These are phyloP conservation scores for Ocimum tenuiflorum DNA, from an alignment of 257 asterid species.

Conservation along the genomic window DNA sequence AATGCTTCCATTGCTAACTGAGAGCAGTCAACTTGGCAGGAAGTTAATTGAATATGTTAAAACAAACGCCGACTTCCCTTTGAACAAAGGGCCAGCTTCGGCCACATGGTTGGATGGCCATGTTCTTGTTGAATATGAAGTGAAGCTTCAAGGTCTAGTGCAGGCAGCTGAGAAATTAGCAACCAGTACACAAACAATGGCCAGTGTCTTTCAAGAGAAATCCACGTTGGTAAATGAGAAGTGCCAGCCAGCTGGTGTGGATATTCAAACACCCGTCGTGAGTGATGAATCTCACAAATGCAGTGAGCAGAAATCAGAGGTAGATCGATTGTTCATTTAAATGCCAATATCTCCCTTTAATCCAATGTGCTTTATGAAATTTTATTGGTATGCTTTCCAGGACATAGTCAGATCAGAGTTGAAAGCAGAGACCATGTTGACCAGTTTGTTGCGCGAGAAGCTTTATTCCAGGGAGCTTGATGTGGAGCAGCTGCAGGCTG, in stretches of 20 bases:
- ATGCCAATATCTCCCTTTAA: neutral
- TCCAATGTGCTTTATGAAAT: neutral
- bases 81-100: constrained; percentile 27
- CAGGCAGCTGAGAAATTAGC: constrained; percentile 62
- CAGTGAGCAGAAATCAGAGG: constrained; percentile 48
- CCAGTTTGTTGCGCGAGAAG: constrained; percentile 71
- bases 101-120: constrained; percentile 44
- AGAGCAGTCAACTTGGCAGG: constrained; percentile 62
- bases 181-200: constrained; percentile 45
- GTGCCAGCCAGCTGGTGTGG: constrained; percentile 17
- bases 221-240: constrained; percentile 34
- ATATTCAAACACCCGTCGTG: constrained; percentile 18
- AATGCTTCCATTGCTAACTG: constrained; percentile 61
- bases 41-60: constrained; percentile 59
- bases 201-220: constrained; percentile 47
- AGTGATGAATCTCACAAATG: constrained; percentile 28
- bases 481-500: constrained; percentile 84
- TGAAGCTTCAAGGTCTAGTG: constrained; percentile 77
- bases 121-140: constrained; percentile 72
- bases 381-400: constrained; percentile 35
- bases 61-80: constrained; percentile 28
- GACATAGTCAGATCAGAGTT: constrained; percentile 55
- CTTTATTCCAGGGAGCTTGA: constrained; percentile 77
- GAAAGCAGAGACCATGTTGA: constrained; percentile 77
- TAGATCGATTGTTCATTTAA: constrained; percentile 16